Base-by-base conservation (phyloP, 176 grass and related monocot species). In the Carex cristatella region DNA sequence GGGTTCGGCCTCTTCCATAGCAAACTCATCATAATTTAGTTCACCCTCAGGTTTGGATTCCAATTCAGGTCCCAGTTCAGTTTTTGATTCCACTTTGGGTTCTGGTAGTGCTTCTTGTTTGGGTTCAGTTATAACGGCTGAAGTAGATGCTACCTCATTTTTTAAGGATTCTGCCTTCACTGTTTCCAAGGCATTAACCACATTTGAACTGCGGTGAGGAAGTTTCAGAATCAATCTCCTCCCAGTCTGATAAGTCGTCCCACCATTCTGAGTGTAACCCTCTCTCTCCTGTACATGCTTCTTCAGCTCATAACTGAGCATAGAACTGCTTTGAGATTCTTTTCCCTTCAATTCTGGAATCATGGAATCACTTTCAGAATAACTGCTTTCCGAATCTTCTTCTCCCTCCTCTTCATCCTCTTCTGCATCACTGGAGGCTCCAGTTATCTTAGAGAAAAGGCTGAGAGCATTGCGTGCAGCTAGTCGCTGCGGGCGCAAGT, bases 221-320 rank as follows among this genome's bases (percentile, higher is more conserved):
- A 98, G 87, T 88, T 92, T 90, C 46, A 95, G 86, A 63, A 98
- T 86, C 88, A 98, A 70, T 78, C 71, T 98, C 53, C 91, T 90
- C 79, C 61, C 65, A 70, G 58, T 89, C 28, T 69, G 84, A 86
- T 86, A 94, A 90, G 86, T 83, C 56, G 81, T 85, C 56, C 63
- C 70, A 87, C 80, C 83, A 95, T 89, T 87, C 80, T 95, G 93
- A 59, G 54, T 84, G 28, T 80, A 61, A 18, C 66, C 82, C 79
- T 79, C 87, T 97, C 40, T 91, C 93, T 88, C 77, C 89, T 23
- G 82, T 79, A 88, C 60, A 79, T 57, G 48, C 35, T 31, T 74
- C 1, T 53, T 49, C 40, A 73, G 84, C 18, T 90, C 85, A 64
- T 86, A 85, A 74, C 30, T 76, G 33, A 27, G 53, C 53, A 77